phyloP scores from a whole-genome alignment of 1,284 basidiomycete species.

The Cutaneotrichosporon dermatis region DNA sequence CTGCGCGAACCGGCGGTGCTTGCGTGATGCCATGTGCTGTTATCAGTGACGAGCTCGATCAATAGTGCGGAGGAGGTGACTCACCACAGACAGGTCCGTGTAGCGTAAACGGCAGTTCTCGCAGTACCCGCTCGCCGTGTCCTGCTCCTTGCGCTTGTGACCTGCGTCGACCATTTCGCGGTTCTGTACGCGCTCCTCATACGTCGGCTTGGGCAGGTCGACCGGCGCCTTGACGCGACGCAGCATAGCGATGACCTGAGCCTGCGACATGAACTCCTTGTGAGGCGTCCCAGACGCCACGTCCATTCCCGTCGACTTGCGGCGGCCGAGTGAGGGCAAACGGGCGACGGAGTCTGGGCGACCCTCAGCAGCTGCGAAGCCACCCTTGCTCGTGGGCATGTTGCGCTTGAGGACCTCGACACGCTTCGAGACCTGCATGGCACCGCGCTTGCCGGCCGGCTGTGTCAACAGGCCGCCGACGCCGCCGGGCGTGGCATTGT shows the following conservation, averaged over 20 bases:
- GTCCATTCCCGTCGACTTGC: slow-evolving; percentile 18
- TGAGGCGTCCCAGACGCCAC: not conserved
- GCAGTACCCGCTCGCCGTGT: slow-evolving; percentile 85
- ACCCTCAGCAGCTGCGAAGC: not conserved
- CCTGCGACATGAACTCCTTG: slow-evolving; percentile 39
- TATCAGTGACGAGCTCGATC: not conserved
- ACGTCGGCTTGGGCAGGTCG: slow-evolving; percentile 20
- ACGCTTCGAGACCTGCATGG: slow-evolving; percentile 47
- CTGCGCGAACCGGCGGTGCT: slow-evolving; percentile 80
- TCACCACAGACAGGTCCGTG: slow-evolving; percentile 76
- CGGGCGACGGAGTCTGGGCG: slow-evolving; percentile 2
- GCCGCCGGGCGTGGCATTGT: slow-evolving; percentile 31
- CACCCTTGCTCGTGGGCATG: slow-evolving; percentile 6
- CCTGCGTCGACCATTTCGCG: slow-evolving; percentile 35
- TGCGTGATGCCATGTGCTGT: slow-evolving; percentile 72
- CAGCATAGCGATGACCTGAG: slow-evolving; percentile 41
- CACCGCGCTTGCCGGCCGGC: slow-evolving; percentile 29
- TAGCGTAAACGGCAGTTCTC: slow-evolving; percentile 93
- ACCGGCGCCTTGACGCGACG: slow-evolving; percentile 29
- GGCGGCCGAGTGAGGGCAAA: slow-evolving; percentile 1
- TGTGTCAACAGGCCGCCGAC: not conserved
- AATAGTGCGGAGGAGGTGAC: slow-evolving; percentile 32
- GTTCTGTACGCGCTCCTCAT: slow-evolving; percentile 33
- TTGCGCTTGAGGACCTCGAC: slow-evolving; percentile 49
- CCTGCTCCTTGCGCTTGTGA: slow-evolving; percentile 59